Base-by-base conservation (phyloP, 2,329 filamentous ascomycete species). In the Pyricularia sp. region DNA sequence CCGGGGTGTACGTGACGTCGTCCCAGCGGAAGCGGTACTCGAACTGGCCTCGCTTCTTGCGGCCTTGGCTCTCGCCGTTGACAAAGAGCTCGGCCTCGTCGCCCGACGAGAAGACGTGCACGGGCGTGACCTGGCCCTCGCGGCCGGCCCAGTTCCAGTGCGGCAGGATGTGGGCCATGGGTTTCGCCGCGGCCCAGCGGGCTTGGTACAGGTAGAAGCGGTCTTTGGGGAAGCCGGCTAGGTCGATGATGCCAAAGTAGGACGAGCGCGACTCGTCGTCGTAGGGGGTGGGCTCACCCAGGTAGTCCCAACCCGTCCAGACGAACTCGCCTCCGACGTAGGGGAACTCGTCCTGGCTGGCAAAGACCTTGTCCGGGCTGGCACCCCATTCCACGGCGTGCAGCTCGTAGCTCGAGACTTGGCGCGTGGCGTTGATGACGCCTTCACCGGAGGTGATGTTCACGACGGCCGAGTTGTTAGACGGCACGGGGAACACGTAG, bases 181-280 rank as follows among this genome's bases (percentile, higher is more conserved):
- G 72, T 0, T 81, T 64, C 19, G 80, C 77, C 0, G 81, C 74
- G 2, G 77, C 73, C 83, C 82, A 85, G 8, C 80, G 77, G 0
- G 81, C 71, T 68, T 84, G 82, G 66, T 84, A 85, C 4, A 84
- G 69, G 67, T 77, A 84, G 70, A 79, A 84, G 1, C 82, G 75
- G 66, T 84, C 82, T 71, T 85, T 85, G 65, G 75, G 76, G 72
- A 85, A 85, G 0, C 82, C 82, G 0, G 82, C 82, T 7, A 84
- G 73, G 65, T 85, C 82, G 33, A 85, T 76, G 65, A 85, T 83
- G 10, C 82, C 82, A 60, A 79, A 84, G 70, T 84, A 85, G 1
- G 79, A 81, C 70, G 78, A 82, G 12, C 81, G 78, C 4, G 79
- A 63, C 13, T 62, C 73, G 67, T 62, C 73, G 67, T 79, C 73